phyloP scores from a whole-genome alignment of 345 rosid species.

The Psidium guajava region DNA sequence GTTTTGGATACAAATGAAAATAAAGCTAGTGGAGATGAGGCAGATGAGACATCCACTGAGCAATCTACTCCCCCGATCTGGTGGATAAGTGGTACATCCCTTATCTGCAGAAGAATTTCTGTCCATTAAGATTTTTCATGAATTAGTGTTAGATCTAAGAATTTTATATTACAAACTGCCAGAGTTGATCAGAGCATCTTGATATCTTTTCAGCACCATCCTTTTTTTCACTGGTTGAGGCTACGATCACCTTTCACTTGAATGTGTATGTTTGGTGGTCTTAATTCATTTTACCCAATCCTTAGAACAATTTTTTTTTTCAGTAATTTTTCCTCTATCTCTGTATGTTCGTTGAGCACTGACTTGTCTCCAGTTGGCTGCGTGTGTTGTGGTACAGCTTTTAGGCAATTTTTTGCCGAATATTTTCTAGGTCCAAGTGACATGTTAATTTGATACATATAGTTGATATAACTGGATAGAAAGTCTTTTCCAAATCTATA shows the following conservation, averaged over 20 bases:
- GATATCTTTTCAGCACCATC: neutral
- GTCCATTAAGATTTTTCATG: neutral
- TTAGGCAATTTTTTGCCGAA: neutral
- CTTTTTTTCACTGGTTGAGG: neutral
- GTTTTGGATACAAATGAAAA: slow-evolving; percentile 46
- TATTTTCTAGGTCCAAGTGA: neutral
- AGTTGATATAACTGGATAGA: neutral
- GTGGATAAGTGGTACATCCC: slow-evolving; percentile 75
- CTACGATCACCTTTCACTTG: neutral
- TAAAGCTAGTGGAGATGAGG: slow-evolving; percentile 24
- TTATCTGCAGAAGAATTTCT: neutral
- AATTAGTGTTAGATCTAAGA: neutral
- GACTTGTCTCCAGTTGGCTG: neutral
- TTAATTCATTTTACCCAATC: neutral
- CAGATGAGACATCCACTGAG: slow-evolving; percentile 32
- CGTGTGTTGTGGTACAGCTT: neutral
- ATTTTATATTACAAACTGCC: neutral
- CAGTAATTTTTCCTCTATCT: neutral
- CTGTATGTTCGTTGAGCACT: neutral
- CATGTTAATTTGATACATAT: neutral
- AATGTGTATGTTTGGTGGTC: neutral
- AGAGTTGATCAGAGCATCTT: neutral
- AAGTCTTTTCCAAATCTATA: neutral
- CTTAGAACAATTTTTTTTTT: neutral
- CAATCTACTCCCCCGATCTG: slow-evolving; percentile 31